These are phyloP conservation scores for Amanita pallidorosea DNA, from an alignment of 768 basidiomycete genomes.

Conservation along the genomic window DNA sequence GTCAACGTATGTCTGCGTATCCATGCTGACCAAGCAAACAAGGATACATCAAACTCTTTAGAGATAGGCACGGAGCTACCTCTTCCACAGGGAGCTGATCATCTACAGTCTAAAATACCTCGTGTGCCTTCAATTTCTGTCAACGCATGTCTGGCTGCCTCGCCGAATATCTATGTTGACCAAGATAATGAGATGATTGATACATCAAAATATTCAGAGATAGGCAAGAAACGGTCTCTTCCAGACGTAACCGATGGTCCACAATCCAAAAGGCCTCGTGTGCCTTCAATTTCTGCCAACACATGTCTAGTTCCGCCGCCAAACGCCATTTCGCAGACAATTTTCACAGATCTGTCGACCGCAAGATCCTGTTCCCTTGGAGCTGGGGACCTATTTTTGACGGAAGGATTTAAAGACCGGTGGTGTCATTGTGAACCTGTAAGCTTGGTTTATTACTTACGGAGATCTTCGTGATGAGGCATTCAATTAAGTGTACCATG, in stretches of 20 bases:
- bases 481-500: slow-evolving; percentile 41
- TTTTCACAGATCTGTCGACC: slow-evolving; percentile 23
- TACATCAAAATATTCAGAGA: slow-evolving; percentile 10
- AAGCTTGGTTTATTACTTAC: slow-evolving; percentile 1
- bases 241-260: slow-evolving; percentile 28
- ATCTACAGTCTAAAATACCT: too few species aligned
- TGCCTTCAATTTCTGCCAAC: slow-evolving; percentile 11
- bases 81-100: too few species aligned
- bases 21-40: too few species aligned
- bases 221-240: slow-evolving; percentile 41
- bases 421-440: slow-evolving; percentile 72
- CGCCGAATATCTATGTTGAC: too few species aligned
- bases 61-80: too few species aligned
- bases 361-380: slow-evolving; percentile 27
- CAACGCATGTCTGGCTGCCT: too few species aligned
- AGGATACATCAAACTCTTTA: too few species aligned
- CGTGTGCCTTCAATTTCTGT: too few species aligned
- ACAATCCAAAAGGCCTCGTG: slow-evolving; percentile 15
- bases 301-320: slow-evolving; percentile 48
- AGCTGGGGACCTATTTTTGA: slow-evolving; percentile 66
- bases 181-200: slow-evolving; percentile 17
- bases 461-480: not conserved
- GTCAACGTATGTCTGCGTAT: slow-evolving; percentile 18
- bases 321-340: slow-evolving; percentile 32
- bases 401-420: slow-evolving; percentile 59